Base-by-base conservation (phyloP, 129 eudicot genomes). In the Pittosporum tobira region DNA sequence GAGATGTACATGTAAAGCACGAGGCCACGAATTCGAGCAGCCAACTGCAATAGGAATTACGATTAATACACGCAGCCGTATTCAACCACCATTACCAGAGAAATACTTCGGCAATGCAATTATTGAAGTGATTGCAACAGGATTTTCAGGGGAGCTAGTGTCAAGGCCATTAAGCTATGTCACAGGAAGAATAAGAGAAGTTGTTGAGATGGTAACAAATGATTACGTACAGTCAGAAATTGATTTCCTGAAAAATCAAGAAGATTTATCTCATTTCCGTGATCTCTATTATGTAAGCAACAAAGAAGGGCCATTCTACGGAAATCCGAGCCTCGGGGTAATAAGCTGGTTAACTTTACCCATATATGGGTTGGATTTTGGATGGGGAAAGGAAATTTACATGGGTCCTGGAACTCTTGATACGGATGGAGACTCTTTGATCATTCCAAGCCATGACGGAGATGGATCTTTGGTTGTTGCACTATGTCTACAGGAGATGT, bases 101-200 rank as follows among this genome's bases (percentile, higher is more conserved):
- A 67, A 61, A 23, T 85, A 72, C 75, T 85, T 78, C 25, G 89
- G 94, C 43, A 81, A 81, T 22, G 94, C 83, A n/a, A 70, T 85
- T 3, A 16, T 81, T 2, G 79, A 75, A 19, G 83, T 81, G 64
- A 52, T 66, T 19, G 84, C 84, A 22, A 31, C 51, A 0, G 65
- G 80, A n/a, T 34, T 30, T 2, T 53, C 86, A 0, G 79, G 77
- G 0, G 85, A 81, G 65, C 45, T 85, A 7, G 51, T 73, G 1
- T 57, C 77, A 0, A 64, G n/a, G 47, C 76, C 85, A 22, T 57
- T 84, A 28, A 71, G 79, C 42, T 70, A 66, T 48, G 86, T 73
- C 37, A 71, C 79, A 0, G 26, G 63, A 7, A 78, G 55, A 52
- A 61, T 85, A 36, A 57, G 88, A 15, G 79, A 67, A 21, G 59